Evolutionary conservation across 2,329 filamentous ascomycete species (phyloP), one percentile per base, ranked within the genome.

Genomic region (Juglanconis sp.): DNA sequence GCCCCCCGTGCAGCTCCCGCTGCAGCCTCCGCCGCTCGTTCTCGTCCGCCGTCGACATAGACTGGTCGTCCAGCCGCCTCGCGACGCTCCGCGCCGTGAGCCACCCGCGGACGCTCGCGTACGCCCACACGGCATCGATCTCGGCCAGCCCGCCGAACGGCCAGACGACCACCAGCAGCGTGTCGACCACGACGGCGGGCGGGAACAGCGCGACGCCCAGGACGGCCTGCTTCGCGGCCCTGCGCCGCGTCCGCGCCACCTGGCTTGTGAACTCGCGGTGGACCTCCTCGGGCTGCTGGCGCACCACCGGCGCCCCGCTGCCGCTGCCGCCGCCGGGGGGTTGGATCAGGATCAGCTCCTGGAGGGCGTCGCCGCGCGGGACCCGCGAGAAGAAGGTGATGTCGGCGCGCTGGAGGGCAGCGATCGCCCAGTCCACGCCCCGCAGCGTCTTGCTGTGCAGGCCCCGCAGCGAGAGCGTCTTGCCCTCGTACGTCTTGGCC

Each of bases 91-190:
- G 6, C 44, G 57, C 50, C 15, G 57, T 54, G 1, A 59, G 57
- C 5, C 48, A 59, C 9, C 34, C 57, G 2, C 42, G 49, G 4
- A 54, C 40, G 6, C 42, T 49, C n/a, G 57, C 50, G 34, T 59
- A 59, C 42, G 52, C 52, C 57, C 57, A 59, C 5, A 59, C 57
- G 3, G 50, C 57, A 9, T 59, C 57, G n/a, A 59, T 59, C 44
- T 59, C 57, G 0, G 57, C 57, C 50, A 59, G 4, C 3, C 57
- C 57, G 2, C 57, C 57, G 34, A 59, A 59, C 1, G 57, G 57
- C 57, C 57, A 59, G 7, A 59, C 24, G 2, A 59, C 50, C 1
- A 50, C 57, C 6, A 42, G 40, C 1, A 59, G 44, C 1, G 57
- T 59, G 9, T 59, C 57, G 7, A 59, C 40, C 1, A 49, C 57